Percentiles rank a stretch among this genome's conserved stretches.
phyloP scores from a whole-genome alignment of 306 rosid genomes.

The Prunus dulcis region DNA sequence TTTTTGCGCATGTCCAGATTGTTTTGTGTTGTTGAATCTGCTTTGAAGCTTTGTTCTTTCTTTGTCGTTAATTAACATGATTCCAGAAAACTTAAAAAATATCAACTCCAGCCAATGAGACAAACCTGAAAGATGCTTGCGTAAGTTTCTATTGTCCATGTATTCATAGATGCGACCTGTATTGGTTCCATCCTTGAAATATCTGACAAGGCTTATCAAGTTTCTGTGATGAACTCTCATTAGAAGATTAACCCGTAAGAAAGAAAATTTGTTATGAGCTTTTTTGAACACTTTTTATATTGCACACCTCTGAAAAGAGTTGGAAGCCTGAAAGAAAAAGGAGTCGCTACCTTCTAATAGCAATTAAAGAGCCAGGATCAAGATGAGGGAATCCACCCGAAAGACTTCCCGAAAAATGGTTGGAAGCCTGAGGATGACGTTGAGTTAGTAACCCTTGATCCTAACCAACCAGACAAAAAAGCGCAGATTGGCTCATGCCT shows the following conservation, averaged over 20 bases:
- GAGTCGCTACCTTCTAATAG: no score
- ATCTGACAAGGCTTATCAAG: constrained; percentile 46
- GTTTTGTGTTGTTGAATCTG: not conserved
- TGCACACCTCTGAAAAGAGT: constrained; percentile 26
- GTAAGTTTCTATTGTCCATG: constrained; percentile 34
- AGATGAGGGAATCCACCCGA: no score
- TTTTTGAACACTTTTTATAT: not conserved
- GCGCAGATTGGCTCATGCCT: no score
- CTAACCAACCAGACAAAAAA: no score
- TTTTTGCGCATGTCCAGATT: not conserved
- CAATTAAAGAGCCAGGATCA: no score
- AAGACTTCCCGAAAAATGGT: no score
- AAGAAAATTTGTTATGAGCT: not conserved
- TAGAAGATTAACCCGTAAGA: constrained; percentile 38
- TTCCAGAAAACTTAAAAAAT: not conserved
- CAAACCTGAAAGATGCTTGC: constrained; percentile 29
- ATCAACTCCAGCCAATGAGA: not conserved
- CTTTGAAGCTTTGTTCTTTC: not conserved
- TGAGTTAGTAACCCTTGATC: no score
- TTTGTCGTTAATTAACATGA: not conserved
- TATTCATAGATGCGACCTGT: constrained; percentile 31
- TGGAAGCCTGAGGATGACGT: no score
- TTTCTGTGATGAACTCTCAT: constrained; percentile 53
- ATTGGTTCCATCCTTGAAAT: constrained; percentile 23
- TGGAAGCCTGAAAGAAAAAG: no score